phyloP scores from a whole-genome alignment of 257 asterid genomes.

The Penstemon barbatus region DNA sequence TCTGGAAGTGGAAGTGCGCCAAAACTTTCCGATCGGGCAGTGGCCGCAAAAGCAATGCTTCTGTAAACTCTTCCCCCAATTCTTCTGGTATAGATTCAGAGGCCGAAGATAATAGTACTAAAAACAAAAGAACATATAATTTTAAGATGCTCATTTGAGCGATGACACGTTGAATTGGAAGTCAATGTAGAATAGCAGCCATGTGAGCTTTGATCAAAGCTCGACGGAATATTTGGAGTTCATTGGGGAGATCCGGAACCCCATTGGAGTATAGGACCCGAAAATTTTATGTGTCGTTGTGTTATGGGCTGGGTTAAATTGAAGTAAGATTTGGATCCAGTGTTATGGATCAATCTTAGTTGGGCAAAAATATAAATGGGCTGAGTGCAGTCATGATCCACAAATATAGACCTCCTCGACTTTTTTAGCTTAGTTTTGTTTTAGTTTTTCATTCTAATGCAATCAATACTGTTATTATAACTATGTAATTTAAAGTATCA shows the following conservation, averaged over 20 bases:
- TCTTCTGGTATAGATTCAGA: conserved; percentile 42
- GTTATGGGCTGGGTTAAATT: neutral
- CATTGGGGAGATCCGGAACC: conserved; percentile 21
- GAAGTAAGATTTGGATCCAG: neutral
- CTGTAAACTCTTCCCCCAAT: conserved; percentile 68
- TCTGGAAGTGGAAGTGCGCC: conserved; percentile 87
- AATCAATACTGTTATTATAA: too few species aligned
- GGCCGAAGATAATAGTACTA: conserved; percentile 39
- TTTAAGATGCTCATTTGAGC: conserved; percentile 45
- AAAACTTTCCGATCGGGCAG: conserved; percentile 91
- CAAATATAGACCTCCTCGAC: neutral
- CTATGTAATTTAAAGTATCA: too few species aligned
- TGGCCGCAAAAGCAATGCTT: conserved; percentile 86
- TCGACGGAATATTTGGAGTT: conserved; percentile 25
- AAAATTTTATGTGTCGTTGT: neutral
- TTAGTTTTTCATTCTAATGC: too few species aligned
- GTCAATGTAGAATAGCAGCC: conserved; percentile 30
- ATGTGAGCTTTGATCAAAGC: conserved; percentile 46
- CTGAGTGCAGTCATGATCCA: neutral
- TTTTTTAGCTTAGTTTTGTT: too few species aligned
- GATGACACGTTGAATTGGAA: neutral
- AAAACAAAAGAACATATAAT: conserved; percentile 36
- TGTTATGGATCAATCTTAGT: neutral
- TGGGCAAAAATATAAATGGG: neutral
- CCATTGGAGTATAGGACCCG: neutral